phyloP scores from a whole-genome alignment of 306 rosid genomes.

The Clitoria ternatea region DNA sequence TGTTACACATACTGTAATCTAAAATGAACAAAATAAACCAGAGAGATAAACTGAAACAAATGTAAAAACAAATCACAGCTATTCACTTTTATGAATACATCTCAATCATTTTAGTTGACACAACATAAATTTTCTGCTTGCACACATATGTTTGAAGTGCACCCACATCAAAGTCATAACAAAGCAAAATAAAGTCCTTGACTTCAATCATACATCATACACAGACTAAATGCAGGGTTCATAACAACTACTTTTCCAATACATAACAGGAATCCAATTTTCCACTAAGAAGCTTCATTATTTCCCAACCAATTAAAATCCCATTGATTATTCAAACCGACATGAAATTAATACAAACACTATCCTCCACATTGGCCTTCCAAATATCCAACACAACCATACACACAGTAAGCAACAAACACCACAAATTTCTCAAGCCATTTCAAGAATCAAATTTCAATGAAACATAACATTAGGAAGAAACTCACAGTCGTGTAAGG shows the following conservation, averaged over 20 bases:
- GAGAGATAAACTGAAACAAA: not conserved
- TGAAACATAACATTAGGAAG: not conserved
- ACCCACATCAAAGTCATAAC: not conserved
- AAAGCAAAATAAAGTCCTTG: not conserved
- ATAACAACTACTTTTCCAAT: not conserved
- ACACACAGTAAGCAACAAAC: not conserved
- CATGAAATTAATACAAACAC: not conserved
- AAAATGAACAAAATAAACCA: not conserved
- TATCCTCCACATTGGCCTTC: not conserved
- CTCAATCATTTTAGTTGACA: not conserved
- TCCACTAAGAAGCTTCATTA: not conserved
- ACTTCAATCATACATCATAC: not conserved
- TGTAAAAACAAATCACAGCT: no score
- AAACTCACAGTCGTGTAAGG: slow-evolving; percentile 86
- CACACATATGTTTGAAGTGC: no score
- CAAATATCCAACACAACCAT: slow-evolving; percentile 1
- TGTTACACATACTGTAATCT: not conserved
- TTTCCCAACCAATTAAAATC: not conserved
- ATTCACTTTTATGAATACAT: no score
- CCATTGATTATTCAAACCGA: not conserved
- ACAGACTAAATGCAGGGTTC: not conserved
- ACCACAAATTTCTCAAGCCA: not conserved
- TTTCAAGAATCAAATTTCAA: not conserved
- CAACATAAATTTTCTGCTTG: not conserved
- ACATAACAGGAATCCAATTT: not conserved